A percentile compares a stretch with the other conserved stretches of the same genome.
phyloP scores from a whole-genome alignment of 1,284 basidiomycete genomes.

The Ganoderma multipileum region DNA sequence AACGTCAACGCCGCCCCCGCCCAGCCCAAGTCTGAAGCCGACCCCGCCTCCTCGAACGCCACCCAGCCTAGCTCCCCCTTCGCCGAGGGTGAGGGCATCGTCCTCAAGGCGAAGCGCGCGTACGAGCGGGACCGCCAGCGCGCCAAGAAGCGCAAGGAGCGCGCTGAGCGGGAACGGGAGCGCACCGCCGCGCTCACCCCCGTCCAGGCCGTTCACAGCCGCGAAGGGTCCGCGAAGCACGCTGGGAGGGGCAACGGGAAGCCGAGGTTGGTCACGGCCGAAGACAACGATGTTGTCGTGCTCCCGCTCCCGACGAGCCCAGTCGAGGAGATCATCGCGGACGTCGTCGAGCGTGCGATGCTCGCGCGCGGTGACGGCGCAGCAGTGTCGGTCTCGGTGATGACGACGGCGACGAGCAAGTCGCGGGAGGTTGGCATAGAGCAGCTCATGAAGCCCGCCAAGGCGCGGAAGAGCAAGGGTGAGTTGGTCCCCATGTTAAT shows the following conservation, averaged over 20 bases:
- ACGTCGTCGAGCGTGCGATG: constrained; percentile 31
- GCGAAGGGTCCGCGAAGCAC: constrained; percentile 11
- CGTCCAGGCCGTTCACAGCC: constrained; percentile 11
- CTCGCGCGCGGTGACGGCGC: constrained; percentile 18
- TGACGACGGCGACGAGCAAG: neutral
- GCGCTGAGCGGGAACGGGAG: constrained; percentile 40
- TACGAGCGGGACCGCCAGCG: constrained; percentile 57
- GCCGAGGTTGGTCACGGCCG: neutral
- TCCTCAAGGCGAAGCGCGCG: constrained; percentile 51
- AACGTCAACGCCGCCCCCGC: constrained; percentile 1
- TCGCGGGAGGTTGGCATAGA: constrained; percentile 49
- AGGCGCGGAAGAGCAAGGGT: constrained; percentile 50
- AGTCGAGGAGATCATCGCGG: constrained; percentile 29
- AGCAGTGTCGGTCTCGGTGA: neutral
- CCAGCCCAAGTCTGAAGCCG: neutral
- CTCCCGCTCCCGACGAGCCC: constrained; percentile 11
- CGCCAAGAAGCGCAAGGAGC: constrained; percentile 49
- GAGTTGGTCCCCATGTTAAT: constrained; percentile 18
- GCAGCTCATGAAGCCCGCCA: constrained; percentile 49
- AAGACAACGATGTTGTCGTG: constrained; percentile 11
- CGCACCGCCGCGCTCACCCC: constrained; percentile 25
- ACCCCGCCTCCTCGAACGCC: constrained; percentile 4
- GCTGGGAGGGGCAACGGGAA: neutral
- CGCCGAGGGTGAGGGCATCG: constrained; percentile 25
- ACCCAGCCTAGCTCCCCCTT: constrained; percentile 5